Evolutionary conservation across 345 rosid genomes (phyloP), one percentile per base, ranked within the genome.

Genomic region (Chamaenerion angustifolium): DNA sequence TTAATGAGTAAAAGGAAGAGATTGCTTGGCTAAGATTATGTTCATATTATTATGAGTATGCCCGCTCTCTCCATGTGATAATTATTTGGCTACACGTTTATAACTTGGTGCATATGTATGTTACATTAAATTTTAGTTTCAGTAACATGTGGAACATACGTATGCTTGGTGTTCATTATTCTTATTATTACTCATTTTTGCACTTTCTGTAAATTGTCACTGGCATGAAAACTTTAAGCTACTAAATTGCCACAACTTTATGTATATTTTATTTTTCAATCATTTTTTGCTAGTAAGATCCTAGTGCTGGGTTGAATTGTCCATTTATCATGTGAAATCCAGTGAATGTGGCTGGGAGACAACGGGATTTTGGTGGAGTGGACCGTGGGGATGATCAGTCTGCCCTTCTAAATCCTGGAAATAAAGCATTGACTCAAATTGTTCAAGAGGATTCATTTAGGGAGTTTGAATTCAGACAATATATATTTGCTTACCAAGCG

Each of bases 401-500:
- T 52, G 75, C 79, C n/a, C 62, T 92, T 56, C 76, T 87, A 40
- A 76, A 80, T 61, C 76, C 89, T 55, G 89, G 74, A 73, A 78
- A 63, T 65, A 87, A 87, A 64, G 70, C 70, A 21, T 56, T 92
- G 74, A 71, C 83, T 3, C 89, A 76, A 55, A 76, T 92, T 64
- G 85, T 83, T 63, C 92, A 86, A 73, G 95, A 90, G 74, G 96
- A 83, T 65, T 81, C 87, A 35, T 90, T 86, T 58, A 76, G 89
- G 61, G 98, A 83, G 66, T 92, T 83, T 59, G 98, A 92, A 46
- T 92, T 87, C 71, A 80, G 89, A 64, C 96, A 87, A 64, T 92
- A 87, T 73, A 82, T 87, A 54, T 86, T 92, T 70, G 87, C 95
- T 54, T 83, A 85, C 64, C 96, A 92, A 62, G 80, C 93, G 54